Percentiles rank a stretch among this genome's conserved stretches.
Conservation (phyloP, 2,329 filamentous ascomycete genomes). For the Teratosphaeria gauchensis region DNA sequence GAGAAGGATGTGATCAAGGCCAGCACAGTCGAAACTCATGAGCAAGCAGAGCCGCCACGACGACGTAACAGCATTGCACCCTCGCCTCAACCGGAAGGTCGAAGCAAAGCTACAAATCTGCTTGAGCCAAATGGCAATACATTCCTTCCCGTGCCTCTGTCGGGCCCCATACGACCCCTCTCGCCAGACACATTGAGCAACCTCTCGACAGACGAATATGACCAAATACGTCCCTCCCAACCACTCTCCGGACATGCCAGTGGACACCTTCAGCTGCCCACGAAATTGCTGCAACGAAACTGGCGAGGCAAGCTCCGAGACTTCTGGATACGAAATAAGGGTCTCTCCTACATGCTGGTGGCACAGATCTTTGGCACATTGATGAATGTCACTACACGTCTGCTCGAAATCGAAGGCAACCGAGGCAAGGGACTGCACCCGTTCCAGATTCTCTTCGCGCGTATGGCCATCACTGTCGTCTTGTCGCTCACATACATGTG, state of each 20-base stretch:
- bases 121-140: constrained; percentile 6
- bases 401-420: constrained; percentile 60
- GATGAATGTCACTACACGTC: constrained; percentile 74
- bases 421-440: constrained; percentile 66
- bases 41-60: background rate
- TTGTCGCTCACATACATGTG: constrained; percentile 65
- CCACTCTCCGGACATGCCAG: background rate
- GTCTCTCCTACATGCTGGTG: constrained; percentile 60
- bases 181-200: constrained; percentile 37
- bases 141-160: constrained; percentile 19
- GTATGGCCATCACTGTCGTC: constrained; percentile 65
- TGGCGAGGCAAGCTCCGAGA: constrained; percentile 15
- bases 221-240: constrained; percentile 14
- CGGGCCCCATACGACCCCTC: constrained; percentile 25
- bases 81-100: background rate
- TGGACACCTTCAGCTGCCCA: background rate
- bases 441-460: constrained; percentile 71
- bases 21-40: background rate
- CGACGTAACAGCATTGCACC: background rate
- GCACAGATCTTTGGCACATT: constrained; percentile 72
- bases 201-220: constrained; percentile 24
- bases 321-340: constrained; percentile 59
- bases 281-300: constrained; percentile 1
- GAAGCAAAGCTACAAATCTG: background rate
- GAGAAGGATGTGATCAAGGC: background rate